Base-by-base conservation (phyloP, 805 yeast genomes). In the Jamesozyma jinghongensis region DNA sequence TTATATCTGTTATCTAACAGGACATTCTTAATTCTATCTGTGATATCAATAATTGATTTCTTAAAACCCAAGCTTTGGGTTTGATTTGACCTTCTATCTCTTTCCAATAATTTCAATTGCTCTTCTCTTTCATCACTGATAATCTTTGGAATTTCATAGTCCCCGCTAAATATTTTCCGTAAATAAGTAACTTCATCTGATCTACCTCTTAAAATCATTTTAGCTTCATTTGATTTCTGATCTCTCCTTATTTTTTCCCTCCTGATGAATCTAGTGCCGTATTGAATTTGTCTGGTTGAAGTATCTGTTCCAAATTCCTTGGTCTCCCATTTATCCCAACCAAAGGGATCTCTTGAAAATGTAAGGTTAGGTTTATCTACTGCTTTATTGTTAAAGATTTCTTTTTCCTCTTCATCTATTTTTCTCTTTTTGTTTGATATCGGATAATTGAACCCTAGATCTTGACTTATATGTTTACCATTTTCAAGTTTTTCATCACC, bases 231-330 rank as follows among this genome's bases (percentile, higher is more conserved):
- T 22, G 25, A 20, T 31, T 10, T 36, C 43, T 20, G 34, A 36
- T 28, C 30, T 29, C 19, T 30, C 19, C 10, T 4, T 17, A 25
- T 12, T 20, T 44, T 52, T 7, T 43, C 42, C 38, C 54, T 54
- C 33, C 51, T 46, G 32, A 57, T 35, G 36, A 68, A 61, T 2
- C 56, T 45, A 1, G 70, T 64, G 3, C 74, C 74, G 43, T 69
- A 69, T 36, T 28, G 34, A n/a, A 32, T 19, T 18, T 27, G 10
- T 35, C 18, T 32, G 19, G 14, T 16, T 6, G n/a, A 25, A 11
- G 3, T 11, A 16, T 31, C 29, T 11, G 16, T 8, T 27, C 42
- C 41, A 54, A 69, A 50, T 52, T 70, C 59, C 22, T 54, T 48
- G 5, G 54, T 45, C 30, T 45, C 46, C 55, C 52, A 48, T 10